Evolutionary conservation across 2,329 filamentous ascomycete genomes (phyloP), one percentile per base, ranked within the genome.

Genomic region (Trichophyton rubrum): DNA sequence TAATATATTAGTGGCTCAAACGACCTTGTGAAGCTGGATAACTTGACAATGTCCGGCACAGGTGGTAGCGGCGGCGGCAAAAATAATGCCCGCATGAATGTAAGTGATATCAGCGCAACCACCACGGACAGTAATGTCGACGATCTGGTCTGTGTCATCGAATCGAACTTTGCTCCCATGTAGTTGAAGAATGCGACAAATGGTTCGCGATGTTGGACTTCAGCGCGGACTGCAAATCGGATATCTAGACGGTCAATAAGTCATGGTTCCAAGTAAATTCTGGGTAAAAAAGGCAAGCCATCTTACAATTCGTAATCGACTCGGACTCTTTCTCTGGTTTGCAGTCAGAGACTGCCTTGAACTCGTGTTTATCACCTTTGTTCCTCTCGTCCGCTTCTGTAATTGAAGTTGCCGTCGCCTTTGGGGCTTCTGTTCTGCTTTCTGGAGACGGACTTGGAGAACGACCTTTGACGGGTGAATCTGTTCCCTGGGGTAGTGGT

Each of bases 1-100:
- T 95, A 96, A 76, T 93, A 93, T 64, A 97, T 95, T 51, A 96
- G 81, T 4, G 92, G 92, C 72, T 96, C 92, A 69, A 96, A 95
- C 8, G 90, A 90, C 67, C 89, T 89, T 56, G 91, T 91, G 65
- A 97, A 83, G 58, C 87, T 86, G 3, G 91, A 91, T 24, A 96
- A 87, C 72, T 95, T 96, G 70, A 96, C 87, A 15, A 97, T 80
- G 70, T 96, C 91, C 0, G 89, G 89, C 1, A 88, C 86, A 0
- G 88, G 83, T 11, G 79, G 84, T 41, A 82, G 79, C 3, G 78
- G 73, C 33, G 84, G 86, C 9, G 90, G 88, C 62, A 87, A 80
- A 58, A 89, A 82, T 15, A 95, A 75, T 8, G 83, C 80, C 63
- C 85, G 82, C 66, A 89, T 72, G 22, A 86, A 76, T 6, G 84